Evolutionary conservation across 2,329 filamentous ascomycete species (phyloP).

Genomic region (Ophiostoma quercus): DNA sequence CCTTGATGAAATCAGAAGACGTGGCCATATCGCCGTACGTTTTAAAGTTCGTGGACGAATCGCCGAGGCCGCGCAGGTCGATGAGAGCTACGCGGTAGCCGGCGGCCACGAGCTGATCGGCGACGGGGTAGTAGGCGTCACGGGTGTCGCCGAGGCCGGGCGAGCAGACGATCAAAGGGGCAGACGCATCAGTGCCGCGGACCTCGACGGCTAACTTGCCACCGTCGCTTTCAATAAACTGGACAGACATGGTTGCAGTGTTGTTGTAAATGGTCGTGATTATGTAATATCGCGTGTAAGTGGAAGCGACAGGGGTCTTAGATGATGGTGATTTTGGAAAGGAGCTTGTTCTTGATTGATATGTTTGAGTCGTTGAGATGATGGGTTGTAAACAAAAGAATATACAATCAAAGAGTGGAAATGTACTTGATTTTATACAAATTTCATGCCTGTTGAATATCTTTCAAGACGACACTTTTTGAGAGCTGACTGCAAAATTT

Average conservation of each 20-base stretch:
- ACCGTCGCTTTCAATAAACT: constrained; percentile 17
- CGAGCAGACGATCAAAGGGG: constrained; percentile 27
- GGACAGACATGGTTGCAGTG: constrained; percentile 16
- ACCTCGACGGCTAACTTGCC: constrained; percentile 28
- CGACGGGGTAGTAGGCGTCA: constrained; percentile 26
- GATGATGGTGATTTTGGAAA: background rate
- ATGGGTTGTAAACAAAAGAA: background rate
- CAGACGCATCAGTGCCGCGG: constrained; percentile 17
- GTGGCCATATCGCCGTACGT: constrained; percentile 26
- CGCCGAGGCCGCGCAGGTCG: constrained; percentile 28
- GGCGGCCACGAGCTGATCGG: constrained; percentile 26
- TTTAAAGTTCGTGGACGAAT: constrained; percentile 21
- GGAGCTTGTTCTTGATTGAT: background rate
- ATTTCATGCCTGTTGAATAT: background rate
- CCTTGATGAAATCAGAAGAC: constrained; percentile 24
- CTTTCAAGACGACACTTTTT: background rate
- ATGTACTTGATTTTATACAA: background rate
- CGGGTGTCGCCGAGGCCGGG: constrained; percentile 28
- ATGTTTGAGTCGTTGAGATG: background rate
- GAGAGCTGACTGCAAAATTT: background rate
- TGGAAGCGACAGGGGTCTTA: background rate
- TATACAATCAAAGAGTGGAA: background rate
- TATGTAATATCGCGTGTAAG: constrained; percentile 10
- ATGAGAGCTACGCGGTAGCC: constrained; percentile 28
- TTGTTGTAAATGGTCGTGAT: background rate